Base-by-base conservation (phyloP, 139 green algal species). In the Desmodesmus armatus region DNA sequence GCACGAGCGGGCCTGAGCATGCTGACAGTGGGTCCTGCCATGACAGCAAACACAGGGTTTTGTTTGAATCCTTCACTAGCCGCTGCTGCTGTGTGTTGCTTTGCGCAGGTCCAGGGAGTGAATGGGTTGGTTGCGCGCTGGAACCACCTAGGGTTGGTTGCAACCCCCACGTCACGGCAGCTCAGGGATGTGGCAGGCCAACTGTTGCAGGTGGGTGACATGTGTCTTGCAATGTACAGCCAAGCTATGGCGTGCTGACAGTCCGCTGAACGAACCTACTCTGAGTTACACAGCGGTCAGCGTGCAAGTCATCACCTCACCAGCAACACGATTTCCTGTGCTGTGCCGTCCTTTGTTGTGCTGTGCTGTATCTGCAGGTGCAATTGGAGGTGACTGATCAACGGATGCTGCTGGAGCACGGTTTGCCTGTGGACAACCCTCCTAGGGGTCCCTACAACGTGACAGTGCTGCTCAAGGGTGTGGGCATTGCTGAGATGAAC, bases 101-200 rank as follows among this genome's bases (percentile, higher is more conserved):
- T 67, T 21, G 67, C 44, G 40, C 95, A 98, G 92, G 86, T 93
- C 7, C 88, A 93, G n/a, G 91, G 91, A n/a, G 85, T 85, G 51
- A 96, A 95, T 80, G 82, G 89, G 29, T 84, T 96, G 70, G 86
- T 91, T 9, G 90, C 95, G 0, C 86, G 93, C 21, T 91, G 90
- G 71, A 87, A 89, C 84, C 94, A 92, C 78, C 85, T 93, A 79
- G 96, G 96, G 66, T 88, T 98, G 19, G 92, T 88, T 60, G 94
- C 96, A 0, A 90, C 90, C 0, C 78, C 87, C 11, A 78, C 76
- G 29, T 87, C 75, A 2, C 85, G 96, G 3, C 35, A 65, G 60
- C 85, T 91, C 13, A 85, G 94, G 17, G 96, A 99, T 85, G 89
- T 98, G 53, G 90, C 93, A 41, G 96, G 95, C 5, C 87, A 96